A percentile compares a stretch with the other conserved stretches of the same genome.
phyloP scores from a whole-genome alignment of 176 grass and related monocot species.

The Oryza officinalis region DNA sequence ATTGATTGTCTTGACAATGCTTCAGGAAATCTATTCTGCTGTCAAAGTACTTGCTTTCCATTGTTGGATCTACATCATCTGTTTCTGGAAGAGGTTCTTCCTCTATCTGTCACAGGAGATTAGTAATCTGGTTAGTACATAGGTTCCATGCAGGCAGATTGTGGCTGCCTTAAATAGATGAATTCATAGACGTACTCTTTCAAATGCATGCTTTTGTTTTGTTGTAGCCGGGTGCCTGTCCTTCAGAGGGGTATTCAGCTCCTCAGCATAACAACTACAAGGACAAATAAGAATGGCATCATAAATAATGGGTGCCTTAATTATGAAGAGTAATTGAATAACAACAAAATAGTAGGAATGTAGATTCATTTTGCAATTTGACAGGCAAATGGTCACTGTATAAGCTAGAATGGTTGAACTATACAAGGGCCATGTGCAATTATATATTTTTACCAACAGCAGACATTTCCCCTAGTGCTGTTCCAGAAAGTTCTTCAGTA shows the following conservation, averaged over 20 bases:
- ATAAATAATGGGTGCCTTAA: neutral
- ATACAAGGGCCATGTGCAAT: neutral
- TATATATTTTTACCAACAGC: neutral
- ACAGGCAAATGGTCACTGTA: neutral
- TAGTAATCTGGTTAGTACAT: slow-evolving; percentile 34
- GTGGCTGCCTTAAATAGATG: slow-evolving; percentile 11
- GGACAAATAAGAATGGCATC: slow-evolving; percentile 32
- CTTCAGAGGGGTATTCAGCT: slow-evolving; percentile 63
- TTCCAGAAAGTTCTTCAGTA: neutral
- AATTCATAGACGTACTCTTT: slow-evolving; percentile 47
- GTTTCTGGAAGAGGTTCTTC: slow-evolving; percentile 59
- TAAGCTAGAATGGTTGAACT: neutral
- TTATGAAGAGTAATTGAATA: neutral
- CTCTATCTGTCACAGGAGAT: slow-evolving; percentile 58
- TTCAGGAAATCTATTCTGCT: slow-evolving; percentile 76
- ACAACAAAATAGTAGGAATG: slow-evolving; percentile 11
- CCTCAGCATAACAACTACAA: slow-evolving; percentile 67
- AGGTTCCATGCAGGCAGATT: slow-evolving; percentile 11
- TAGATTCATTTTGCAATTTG: slow-evolving; percentile 12
- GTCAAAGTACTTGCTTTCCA: slow-evolving; percentile 87
- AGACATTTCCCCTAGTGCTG: neutral
- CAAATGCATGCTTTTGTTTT: slow-evolving; percentile 77
- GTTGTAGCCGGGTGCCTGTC: slow-evolving; percentile 75
- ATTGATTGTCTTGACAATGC: slow-evolving; percentile 79
- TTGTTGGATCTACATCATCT: slow-evolving; percentile 65